Evolutionary conservation across 352 stramenopile genomes (phyloP), one percentile per base, ranked within the genome.

Genomic region (Globisporangium splendens): DNA sequence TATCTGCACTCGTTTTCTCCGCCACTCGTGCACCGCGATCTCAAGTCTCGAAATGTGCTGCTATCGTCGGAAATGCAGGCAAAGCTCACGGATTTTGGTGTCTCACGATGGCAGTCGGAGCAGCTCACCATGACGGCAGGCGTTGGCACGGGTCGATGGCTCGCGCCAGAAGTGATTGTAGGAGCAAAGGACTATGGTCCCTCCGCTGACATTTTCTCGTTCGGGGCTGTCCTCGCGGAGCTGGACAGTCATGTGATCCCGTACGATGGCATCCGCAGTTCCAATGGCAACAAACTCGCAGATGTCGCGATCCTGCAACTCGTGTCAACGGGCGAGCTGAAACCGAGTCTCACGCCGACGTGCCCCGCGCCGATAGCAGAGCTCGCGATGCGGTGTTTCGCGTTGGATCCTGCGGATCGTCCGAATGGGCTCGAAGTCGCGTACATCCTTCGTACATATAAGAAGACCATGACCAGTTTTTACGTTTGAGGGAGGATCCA

Each of bases 241-340:
- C n/a, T 35, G n/a, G 8, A 50, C 20, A 33, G 20, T 7, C 46
- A 50, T 18, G 8, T 12, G 18, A 20, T 33, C 18, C 46, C 46
- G 46, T 33, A 50, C 46, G 20, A 31, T 0, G 46, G 17, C 12
- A 21, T 21, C 15, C 21, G 43, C 43, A 21, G 17, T 13, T 13
- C 12, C 10, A 15, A 8, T 21, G 43, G 43, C 15, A 48, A 10
- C 8, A 21, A 18, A 12, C 43, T 48, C 43, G 17, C 43, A 15
- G 68, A 82, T 20, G 65, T 75, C 10, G 62, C 68, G 49, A 73
- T 77, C 21, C 41, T 75, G 58, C 56, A 75, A 41, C 58, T 66
- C 35, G 69, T 80, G 35, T 63, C 69, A 0, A 39, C 31, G 15
- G 65, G 70, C 24, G 35, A 66, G 13, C 44, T 75, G 52, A 62